phyloP scores from a whole-genome alignment of 2,329 filamentous ascomycete genomes.

The Venturia oleaginea region DNA sequence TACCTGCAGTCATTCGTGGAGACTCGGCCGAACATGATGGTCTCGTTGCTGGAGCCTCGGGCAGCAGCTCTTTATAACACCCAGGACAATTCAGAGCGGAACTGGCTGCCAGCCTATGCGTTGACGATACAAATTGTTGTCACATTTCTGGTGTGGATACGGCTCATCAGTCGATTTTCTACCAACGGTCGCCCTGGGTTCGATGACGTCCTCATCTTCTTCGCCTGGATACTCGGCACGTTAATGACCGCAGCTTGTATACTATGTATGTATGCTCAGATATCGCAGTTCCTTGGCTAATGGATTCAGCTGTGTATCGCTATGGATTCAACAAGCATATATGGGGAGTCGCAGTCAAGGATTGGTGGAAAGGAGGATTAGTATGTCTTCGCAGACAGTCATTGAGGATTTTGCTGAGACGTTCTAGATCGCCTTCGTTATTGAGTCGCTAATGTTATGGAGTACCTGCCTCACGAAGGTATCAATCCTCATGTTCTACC shows the following conservation, averaged over 20 bases:
- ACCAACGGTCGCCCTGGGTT: conserved; percentile 3
- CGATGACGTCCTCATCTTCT: conserved; percentile 14
- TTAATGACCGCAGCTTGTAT: conserved; percentile 11
- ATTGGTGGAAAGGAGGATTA: conserved; percentile 17
- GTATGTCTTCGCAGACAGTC: conserved; percentile 13
- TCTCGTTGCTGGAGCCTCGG: background rate
- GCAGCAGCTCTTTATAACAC: background rate
- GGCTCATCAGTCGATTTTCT: conserved; percentile 6
- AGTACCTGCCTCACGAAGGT: conserved; percentile 27
- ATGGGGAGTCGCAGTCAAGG: conserved; percentile 25
- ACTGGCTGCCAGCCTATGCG: conserved; percentile 12
- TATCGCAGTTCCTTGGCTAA: background rate
- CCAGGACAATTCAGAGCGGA: background rate
- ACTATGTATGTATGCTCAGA: conserved; percentile 10
- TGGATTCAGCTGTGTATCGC: conserved; percentile 17
- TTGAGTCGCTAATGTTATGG: conserved; percentile 25
- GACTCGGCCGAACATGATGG: background rate
- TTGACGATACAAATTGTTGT: conserved; percentile 11
- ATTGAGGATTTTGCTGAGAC: background rate
- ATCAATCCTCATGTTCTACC: conserved; percentile 31
- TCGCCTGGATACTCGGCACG: conserved; percentile 13
- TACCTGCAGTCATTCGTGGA: background rate
- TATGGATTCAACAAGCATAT: conserved; percentile 27
- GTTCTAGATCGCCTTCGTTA: conserved; percentile 24
- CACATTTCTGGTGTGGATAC: conserved; percentile 11